These are phyloP conservation scores for Xylariaceae sp. DNA, from an alignment of 2,329 filamentous ascomycete species.

Conservation along the genomic window DNA sequence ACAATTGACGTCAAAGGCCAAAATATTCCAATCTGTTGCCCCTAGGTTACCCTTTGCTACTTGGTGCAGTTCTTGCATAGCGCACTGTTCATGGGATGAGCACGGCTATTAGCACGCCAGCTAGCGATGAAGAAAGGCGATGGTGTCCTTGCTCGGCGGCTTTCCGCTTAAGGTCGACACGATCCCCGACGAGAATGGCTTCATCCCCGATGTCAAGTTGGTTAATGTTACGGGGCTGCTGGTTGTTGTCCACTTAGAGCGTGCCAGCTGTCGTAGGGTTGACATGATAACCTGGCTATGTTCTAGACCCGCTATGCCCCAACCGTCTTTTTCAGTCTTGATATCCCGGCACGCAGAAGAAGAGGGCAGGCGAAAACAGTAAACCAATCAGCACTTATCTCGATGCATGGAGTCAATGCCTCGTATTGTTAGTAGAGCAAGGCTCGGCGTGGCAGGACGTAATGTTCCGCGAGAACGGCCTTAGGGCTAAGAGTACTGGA, in stretches of 20 bases:
- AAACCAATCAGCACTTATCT: neutral
- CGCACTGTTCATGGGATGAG: too few species aligned
- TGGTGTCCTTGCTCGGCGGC: too few species aligned
- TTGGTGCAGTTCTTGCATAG: too few species aligned
- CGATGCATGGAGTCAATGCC: neutral
- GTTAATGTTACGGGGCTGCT: neutral
- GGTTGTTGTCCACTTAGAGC: constrained; percentile 6
- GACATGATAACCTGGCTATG: neutral
- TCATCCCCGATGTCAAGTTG: too few species aligned
- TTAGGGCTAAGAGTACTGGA: neutral
- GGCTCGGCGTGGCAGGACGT: neutral
- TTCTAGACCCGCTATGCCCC: too few species aligned
- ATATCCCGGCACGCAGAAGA: neutral
- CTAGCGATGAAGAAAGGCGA: too few species aligned
- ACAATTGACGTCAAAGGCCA: too few species aligned
- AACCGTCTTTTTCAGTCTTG: neutral
- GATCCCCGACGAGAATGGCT: too few species aligned
- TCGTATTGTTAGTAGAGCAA: neutral
- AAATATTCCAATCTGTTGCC: too few species aligned
- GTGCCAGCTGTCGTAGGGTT: constrained; percentile 9
- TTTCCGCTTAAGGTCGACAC: too few species aligned
- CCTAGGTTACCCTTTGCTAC: too few species aligned
- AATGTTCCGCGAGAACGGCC: neutral
- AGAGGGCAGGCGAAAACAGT: neutral
- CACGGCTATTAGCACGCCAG: too few species aligned